Percentiles rank a stretch among this genome's conserved stretches.
These are phyloP conservation scores for Fusarium sp. DNA, from an alignment of 2,329 filamentous ascomycete species.

Conservation along the genomic window DNA sequence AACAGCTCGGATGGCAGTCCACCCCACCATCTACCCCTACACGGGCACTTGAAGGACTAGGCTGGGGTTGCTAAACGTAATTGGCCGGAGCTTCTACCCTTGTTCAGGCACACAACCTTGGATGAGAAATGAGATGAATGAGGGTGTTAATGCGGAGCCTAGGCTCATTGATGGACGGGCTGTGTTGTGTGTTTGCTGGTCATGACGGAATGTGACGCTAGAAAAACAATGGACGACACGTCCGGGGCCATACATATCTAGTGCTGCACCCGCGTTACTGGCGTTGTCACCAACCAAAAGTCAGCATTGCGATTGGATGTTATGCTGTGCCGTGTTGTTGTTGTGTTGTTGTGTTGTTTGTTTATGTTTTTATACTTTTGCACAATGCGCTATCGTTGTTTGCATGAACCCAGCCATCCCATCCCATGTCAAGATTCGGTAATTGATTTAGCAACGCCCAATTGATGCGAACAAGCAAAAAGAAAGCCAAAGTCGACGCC, in stretches of 20 bases:
- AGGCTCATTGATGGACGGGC: not conserved
- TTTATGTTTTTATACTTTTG: constrained; percentile 1
- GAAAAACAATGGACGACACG: constrained; percentile 2
- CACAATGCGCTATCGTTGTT: not conserved
- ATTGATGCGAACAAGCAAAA: constrained; percentile 13
- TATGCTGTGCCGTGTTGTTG: not conserved
- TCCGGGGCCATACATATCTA: not conserved
- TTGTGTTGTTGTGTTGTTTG: constrained; percentile 17
- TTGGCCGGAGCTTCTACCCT: constrained; percentile 26
- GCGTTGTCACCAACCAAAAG: constrained; percentile 1
- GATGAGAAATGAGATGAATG: constrained; percentile 40
- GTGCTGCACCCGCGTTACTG: constrained; percentile 10
- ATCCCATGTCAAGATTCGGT: constrained; percentile 10
- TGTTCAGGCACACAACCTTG: constrained; percentile 25
- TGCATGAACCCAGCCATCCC: constrained; percentile 23
- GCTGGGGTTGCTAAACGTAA: constrained; percentile 28
- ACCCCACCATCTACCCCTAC: not conserved
- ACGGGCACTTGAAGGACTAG: not conserved
- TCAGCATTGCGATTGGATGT: constrained; percentile 19
- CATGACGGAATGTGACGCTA: constrained; percentile 32
- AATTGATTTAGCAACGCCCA: constrained; percentile 11
- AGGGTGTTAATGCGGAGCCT: constrained; percentile 29
- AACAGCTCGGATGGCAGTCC: constrained; percentile 3
- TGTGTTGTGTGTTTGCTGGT: not conserved
- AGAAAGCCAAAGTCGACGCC: constrained; percentile 11